phyloP scores from a whole-genome alignment of 768 basidiomycete species.

The Sutorius australiensis region DNA sequence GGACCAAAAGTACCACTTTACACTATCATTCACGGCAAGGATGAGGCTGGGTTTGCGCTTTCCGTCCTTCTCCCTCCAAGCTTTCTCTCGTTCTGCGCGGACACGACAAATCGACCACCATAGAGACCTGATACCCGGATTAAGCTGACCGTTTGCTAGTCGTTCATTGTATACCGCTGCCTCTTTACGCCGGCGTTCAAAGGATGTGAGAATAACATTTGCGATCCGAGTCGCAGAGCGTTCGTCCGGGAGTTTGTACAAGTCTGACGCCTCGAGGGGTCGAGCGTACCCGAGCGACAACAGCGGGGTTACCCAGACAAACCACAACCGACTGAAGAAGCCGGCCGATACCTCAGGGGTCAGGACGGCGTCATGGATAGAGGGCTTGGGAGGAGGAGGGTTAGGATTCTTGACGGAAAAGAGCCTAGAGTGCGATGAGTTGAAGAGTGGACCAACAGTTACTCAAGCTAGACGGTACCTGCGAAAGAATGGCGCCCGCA shows the following conservation, averaged over 20 bases:
- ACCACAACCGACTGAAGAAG: slow-evolving; percentile 58
- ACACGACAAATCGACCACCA: slow-evolving; percentile 58
- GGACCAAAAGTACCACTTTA: slow-evolving; percentile 78
- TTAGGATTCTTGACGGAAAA: slow-evolving; percentile 14
- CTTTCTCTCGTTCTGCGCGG: slow-evolving; percentile 50
- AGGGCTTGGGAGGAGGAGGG: slow-evolving; percentile 42
- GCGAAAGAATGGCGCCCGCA: neutral
- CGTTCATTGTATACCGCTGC: slow-evolving; percentile 70
- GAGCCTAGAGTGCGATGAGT: slow-evolving; percentile 4
- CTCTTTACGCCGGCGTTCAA: slow-evolving; percentile 49
- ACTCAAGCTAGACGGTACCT: neutral
- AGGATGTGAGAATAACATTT: slow-evolving; percentile 58
- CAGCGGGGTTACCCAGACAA: slow-evolving; percentile 72
- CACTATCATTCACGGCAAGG: slow-evolving; percentile 70
- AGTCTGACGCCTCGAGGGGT: slow-evolving; percentile 74
- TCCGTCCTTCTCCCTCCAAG: slow-evolving; percentile 64
- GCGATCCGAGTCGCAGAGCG: slow-evolving; percentile 60
- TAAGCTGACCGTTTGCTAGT: slow-evolving; percentile 61
- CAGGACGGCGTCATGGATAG: slow-evolving; percentile 55
- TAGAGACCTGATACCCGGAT: slow-evolving; percentile 48
- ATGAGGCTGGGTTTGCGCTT: slow-evolving; percentile 59
- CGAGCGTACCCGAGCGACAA: slow-evolving; percentile 74
- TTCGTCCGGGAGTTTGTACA: slow-evolving; percentile 71
- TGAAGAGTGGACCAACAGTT: neutral
- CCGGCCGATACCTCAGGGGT: slow-evolving; percentile 67